phyloP scores from a whole-genome alignment of 192 early-diverging fungal species.

The Oehlia diaphana region DNA sequence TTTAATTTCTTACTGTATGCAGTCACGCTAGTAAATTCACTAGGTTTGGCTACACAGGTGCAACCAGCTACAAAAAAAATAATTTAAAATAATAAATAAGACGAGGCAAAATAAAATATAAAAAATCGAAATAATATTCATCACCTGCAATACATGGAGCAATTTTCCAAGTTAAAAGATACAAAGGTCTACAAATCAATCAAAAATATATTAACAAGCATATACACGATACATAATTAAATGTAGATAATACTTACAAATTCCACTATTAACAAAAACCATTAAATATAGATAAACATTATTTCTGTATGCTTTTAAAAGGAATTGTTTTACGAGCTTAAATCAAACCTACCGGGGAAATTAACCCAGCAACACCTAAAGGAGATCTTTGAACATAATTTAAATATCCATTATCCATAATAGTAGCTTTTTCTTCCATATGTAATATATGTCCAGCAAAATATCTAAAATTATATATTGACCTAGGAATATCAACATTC shows the following conservation, averaged over 20 bases:
- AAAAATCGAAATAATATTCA: not conserved
- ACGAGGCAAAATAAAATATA: not conserved
- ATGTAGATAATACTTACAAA: slow-evolving; percentile 34
- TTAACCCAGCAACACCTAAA: slow-evolving; percentile 67
- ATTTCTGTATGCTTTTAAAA: too few species aligned
- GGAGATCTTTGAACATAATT: slow-evolving; percentile 54
- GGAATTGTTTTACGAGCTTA: not conserved
- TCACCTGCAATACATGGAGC: slow-evolving; percentile 66
- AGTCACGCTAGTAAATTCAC: slow-evolving; percentile 60
- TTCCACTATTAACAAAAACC: slow-evolving; percentile 44
- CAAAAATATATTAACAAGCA: not conserved
- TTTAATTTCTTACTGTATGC: slow-evolving; percentile 35
- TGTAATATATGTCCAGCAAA: slow-evolving; percentile 63
- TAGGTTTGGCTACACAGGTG: slow-evolving; percentile 74
- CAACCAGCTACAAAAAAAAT: slow-evolving; percentile 51
- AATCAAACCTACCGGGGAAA: slow-evolving; percentile 50
- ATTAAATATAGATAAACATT: too few species aligned
- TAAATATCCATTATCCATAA: slow-evolving; percentile 50
- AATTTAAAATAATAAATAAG: not conserved
- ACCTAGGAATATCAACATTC: slow-evolving; percentile 62
- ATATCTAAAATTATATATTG: slow-evolving; percentile 67
- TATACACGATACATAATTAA: not conserved
- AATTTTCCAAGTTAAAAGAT: slow-evolving; percentile 74
- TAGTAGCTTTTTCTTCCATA: slow-evolving; percentile 42
- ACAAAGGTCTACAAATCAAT: slow-evolving; percentile 48